Evolutionary conservation across 1,284 basidiomycete genomes (phyloP), one percentile per base, ranked within the genome.

Genomic region (Cutaneotrichosporon spelunceum): DNA sequence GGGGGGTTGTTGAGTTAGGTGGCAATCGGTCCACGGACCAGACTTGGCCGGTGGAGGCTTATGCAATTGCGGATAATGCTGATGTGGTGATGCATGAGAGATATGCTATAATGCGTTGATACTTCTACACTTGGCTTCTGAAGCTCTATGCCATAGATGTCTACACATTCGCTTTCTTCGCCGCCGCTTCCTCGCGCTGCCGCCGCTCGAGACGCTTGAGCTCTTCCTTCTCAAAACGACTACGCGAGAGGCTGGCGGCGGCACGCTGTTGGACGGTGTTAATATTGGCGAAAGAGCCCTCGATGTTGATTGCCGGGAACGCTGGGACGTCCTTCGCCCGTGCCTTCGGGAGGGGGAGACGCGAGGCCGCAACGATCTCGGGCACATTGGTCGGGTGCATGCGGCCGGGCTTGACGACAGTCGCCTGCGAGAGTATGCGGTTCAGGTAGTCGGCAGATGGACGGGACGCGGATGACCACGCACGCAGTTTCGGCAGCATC

Each of bases 1-100:
- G 23, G 10, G 34, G 52, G 34, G 39, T 16, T 23, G n/a, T n/a
- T 53, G 52, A 53, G 26, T 50, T 50, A 27, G 48, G 48, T 50
- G 48, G 48, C 48, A 29, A 50, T 26, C 16, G 5, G n/a, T 29
- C 26, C 13, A 9, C 48, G 48, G 48, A 50, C 48, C 48, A 26
- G 48, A 50, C 26, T 30, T 30, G 27, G 27, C 48, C 48, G 48
- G 48, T 50, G 45, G 45, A 47, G 45, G 45, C n/a, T n/a, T n/a
- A n/a, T 33, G 8, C 8, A 33, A 33, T 9, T 33, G 30, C 30
- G n/a, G n/a, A n/a, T 33, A 33, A 33, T 33, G 30, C 30, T 33
- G 2, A 33, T 33, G n/a, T n/a, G 8, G 2, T 33, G 30, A 33
- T 33, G 13, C 30, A 3, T 33, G 30, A 4, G n/a, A n/a, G n/a